Evolutionary conservation across 805 yeast genomes (phyloP), one percentile per base, ranked within the genome.

Genomic region (Cyberlindnera mrakii): DNA sequence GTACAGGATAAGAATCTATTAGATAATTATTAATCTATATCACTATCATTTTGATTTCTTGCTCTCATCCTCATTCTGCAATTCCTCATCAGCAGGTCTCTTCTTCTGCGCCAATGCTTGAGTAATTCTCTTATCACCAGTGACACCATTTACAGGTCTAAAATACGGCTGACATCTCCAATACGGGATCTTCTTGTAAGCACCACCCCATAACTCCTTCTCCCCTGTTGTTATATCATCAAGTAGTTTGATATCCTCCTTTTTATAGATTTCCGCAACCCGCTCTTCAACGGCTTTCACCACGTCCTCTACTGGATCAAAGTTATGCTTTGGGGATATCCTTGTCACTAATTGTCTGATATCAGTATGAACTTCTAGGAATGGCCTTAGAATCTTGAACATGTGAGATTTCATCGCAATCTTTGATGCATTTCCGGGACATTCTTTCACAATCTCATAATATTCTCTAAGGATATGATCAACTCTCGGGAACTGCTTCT

Each of bases 131-230:
- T 63, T 61, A 46, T 74, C 77, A 19, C 75, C 78, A 23, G 73
- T 69, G 3, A 77, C 79, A 18, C 98, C 98, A 59, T 87, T 77
- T 1, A 91, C 96, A 3, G 82, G 80, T 54, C 99, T 74, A 71
- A 91, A 91, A 60, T 86, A 85, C 2, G 99, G 99, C 65, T 91
- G 99, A 51, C 96, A 81, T 55, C 98, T 75, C 98, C 98, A 91
- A 61, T 84, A 89, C 2, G 99, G 98, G 14, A 91, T 78, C 5
- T 72, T 75, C 60, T 80, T 79, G 61, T 93, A 91, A 13, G 71
- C 54, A 1, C 95, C 96, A 38, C 95, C 96, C 90, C 95, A 84
- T 19, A 64, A 57, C 52, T 79, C 78, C 31, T 57, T 53, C 6
- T 74, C 77, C 0, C 89, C 88, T 7, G 64, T 67, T 0, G 64